Evolutionary conservation across 148 eudicot species (phyloP), one percentile per base, ranked within the genome.

Genomic region (Mesembryanthemum crystallinum): DNA sequence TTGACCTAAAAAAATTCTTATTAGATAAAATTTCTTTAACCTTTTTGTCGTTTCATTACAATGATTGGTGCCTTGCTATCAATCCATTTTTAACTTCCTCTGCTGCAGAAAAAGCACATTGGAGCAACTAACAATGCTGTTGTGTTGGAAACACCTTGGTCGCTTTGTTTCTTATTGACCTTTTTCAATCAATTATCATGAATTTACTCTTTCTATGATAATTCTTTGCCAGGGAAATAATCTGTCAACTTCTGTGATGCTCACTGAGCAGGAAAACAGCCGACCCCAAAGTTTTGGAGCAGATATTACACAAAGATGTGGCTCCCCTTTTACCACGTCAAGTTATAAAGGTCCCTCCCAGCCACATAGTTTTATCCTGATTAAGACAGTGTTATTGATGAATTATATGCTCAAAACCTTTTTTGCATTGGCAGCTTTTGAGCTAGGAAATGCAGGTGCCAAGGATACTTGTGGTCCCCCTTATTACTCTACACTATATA

Each of bases 401-500:
- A 66, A 39, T 27, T 20, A 62, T 35, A 37, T 42, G 35, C 30
- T 72, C 75, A 82, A 55, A 77, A 73, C 49, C 54, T 57, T 58
- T 15, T 58, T 58, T 75, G 20, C 73, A 21, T 61, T 81, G 54
- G 55, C 89, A 81, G 85, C 77, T 70, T 67, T 84, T 64, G 18
- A 47, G 45, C n/a, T 39, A 63, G 71, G 81, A 70, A 67, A 79
- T 83, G 78, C 76, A 74, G 88, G 82, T 59, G 74, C 71, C 60
- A 82, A 86, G 72, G 77, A 76, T 65, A 69, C 76, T 18, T 51
- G 62, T 49, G 60, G 76, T 60, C 79, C 77, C 76, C 25, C 79
- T 71, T 82, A 82, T 78, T 64, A 84, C 74, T 84, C 87, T 68
- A 80, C 60, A 27, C 73, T 55, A 8, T 64, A 69, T 87, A 69